Conservation (phyloP, 371 early-diverging fungal species). For the Fennellomyces sp. region DNA sequence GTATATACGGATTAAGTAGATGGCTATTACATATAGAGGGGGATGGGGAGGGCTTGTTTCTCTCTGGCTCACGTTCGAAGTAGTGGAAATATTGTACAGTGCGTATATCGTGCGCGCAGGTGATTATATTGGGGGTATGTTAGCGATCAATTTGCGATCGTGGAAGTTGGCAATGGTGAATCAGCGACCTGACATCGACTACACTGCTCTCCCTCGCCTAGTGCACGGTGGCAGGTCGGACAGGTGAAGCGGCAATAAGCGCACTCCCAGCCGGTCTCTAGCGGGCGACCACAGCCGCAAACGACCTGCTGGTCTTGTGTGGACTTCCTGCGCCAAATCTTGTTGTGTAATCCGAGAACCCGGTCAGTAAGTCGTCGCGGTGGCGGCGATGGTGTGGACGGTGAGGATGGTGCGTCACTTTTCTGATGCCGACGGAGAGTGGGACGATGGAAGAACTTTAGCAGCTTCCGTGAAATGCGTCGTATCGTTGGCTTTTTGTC, state of each 20-base stretch:
- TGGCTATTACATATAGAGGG: slow-evolving; percentile 1
- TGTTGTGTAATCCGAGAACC: slow-evolving; percentile 16
- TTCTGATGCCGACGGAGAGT: slow-evolving; percentile 2
- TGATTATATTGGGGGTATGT: too few relatives aligned
- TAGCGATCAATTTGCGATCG: background rate
- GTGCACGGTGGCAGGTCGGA: slow-evolving; percentile 23
- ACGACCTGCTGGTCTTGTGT: slow-evolving; percentile 1
- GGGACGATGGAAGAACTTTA: background rate
- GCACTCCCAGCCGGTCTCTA: slow-evolving; percentile 21
- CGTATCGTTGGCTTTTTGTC: background rate
- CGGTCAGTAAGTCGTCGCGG: slow-evolving; percentile 3
- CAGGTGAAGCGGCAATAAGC: slow-evolving; percentile 17
- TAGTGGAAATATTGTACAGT: too few relatives aligned
- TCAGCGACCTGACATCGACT: slow-evolving; percentile 11
- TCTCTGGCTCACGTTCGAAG: too few relatives aligned
- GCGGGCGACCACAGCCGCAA: slow-evolving; percentile 23
- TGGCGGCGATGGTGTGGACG: background rate
- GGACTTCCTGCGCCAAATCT: slow-evolving; percentile 1
- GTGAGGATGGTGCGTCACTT: background rate
- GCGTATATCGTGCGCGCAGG: too few relatives aligned
- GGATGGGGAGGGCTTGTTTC: background rate
- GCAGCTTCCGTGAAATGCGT: background rate
- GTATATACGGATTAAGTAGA: background rate
- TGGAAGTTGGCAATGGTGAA: slow-evolving; percentile 1
- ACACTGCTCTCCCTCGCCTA: slow-evolving; percentile 16